phyloP scores from a whole-genome alignment of 139 green algal genomes.

The Chlamydomonas eustigma region DNA sequence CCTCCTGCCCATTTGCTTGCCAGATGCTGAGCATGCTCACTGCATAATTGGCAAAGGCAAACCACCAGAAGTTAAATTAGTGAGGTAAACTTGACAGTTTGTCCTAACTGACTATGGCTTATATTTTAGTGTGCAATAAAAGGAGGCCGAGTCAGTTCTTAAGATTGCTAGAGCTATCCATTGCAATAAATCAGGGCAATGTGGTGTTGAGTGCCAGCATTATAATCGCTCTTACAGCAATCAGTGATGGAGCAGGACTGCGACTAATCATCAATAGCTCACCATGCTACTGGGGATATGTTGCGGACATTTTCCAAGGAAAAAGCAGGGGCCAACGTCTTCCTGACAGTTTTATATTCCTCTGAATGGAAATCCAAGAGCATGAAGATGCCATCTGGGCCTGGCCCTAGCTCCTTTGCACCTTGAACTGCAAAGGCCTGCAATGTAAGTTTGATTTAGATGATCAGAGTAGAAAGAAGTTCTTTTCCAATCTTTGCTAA shows the following conservation, averaged over 20 bases:
- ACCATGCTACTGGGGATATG: neutral
- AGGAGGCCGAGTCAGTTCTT: too few species aligned
- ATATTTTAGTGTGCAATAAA: too few species aligned
- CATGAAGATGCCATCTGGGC: neutral
- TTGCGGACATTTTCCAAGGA: neutral
- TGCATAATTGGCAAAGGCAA: too few species aligned
- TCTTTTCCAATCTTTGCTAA: neutral
- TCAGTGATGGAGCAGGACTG: neutral
- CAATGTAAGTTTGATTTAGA: neutral
- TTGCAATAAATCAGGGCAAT: neutral
- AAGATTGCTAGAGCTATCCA: neutral
- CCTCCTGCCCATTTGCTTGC: too few species aligned
- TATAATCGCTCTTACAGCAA: neutral
- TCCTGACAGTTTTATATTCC: neutral
- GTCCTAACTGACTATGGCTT: too few species aligned
- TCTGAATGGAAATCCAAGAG: neutral
- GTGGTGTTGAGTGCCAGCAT: neutral
- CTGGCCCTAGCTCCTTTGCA: neutral
- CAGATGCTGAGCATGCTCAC: too few species aligned
- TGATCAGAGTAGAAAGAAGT: neutral
- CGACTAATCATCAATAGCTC: neutral
- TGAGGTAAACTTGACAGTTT: too few species aligned
- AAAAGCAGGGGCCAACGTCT: neutral
- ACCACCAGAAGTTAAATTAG: too few species aligned
- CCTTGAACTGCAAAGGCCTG: neutral